Evolutionary conservation across 129 eudicot species (phyloP).

Genomic region (Lonicera japonica): DNA sequence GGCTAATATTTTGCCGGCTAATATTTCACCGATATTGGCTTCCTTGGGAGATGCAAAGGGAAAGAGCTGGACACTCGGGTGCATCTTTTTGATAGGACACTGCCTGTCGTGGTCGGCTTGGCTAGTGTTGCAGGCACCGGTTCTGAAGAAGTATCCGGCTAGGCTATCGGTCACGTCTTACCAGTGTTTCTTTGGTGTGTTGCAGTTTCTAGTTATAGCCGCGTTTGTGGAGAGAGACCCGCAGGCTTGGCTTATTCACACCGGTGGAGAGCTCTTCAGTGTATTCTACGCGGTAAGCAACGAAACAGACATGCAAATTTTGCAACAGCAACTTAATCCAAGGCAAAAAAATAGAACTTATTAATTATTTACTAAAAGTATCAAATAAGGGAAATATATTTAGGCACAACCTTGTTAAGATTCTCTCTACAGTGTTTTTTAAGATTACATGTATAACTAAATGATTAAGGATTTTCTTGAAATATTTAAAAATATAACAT

Average conservation of each 20-base stretch:
- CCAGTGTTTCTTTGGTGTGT: constrained; percentile 83
- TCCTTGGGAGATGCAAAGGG: constrained; percentile 74
- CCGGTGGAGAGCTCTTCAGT: constrained; percentile 88
- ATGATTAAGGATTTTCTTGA: no score
- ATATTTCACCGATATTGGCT: constrained; percentile 28
- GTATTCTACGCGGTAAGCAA: constrained; percentile 86
- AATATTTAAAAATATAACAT: no score
- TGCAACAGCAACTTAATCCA: no score
- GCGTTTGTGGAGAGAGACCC: constrained; percentile 75
- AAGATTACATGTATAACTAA: no score
- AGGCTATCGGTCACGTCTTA: constrained; percentile 87
- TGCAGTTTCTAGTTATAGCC: constrained; percentile 83
- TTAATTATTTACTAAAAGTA: no score
- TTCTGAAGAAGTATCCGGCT: constrained; percentile 93
- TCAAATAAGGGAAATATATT: no score
- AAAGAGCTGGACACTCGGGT: constrained; percentile 91
- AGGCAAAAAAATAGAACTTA: no score
- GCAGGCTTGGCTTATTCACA: constrained; percentile 80
- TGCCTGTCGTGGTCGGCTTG: constrained; percentile 96
- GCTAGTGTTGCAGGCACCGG: constrained; percentile 91
- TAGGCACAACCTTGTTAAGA: no score
- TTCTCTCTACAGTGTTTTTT: no score
- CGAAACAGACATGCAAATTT: neutral
- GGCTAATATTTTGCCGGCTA: constrained; percentile 20
- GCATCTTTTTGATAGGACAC: constrained; percentile 92